Percentiles rank a stretch among this genome's conserved stretches.
These are phyloP conservation scores for Colletotrichum kahawae DNA, from an alignment of 2,329 filamentous ascomycete genomes.

Conservation along the genomic window DNA sequence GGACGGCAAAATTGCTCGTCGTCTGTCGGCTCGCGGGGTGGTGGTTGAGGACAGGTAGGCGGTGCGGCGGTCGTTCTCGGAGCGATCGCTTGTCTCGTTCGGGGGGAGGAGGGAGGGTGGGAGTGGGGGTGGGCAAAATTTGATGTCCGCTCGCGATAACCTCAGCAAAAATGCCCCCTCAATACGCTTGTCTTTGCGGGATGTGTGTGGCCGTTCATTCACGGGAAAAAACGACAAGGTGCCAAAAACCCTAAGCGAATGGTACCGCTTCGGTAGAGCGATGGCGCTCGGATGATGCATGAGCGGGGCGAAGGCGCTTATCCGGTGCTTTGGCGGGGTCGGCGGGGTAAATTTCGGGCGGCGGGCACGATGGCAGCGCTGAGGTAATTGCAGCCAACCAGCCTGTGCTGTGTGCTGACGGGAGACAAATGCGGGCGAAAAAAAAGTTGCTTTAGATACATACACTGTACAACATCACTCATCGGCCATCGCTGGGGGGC, in stretches of 20 bases:
- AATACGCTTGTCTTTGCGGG: neutral
- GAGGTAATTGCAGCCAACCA: neutral
- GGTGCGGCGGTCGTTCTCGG: slow-evolving; percentile 1
- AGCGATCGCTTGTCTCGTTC: neutral
- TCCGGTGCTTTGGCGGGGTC: slow-evolving; percentile 2
- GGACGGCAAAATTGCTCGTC: neutral
- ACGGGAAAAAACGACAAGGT: neutral
- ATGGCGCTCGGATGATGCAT: neutral
- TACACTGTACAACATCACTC: slow-evolving; percentile 15
- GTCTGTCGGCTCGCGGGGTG: neutral
- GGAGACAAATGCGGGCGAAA: neutral
- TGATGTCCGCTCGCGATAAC: slow-evolving; percentile 6
- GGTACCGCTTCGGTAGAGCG: neutral
- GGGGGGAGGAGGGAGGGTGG: neutral
- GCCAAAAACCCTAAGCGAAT: neutral
- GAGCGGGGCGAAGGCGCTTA: neutral
- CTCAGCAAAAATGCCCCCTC: neutral
- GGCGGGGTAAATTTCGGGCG: neutral
- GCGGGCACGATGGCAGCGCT: neutral
- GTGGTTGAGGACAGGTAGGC: slow-evolving; percentile 17
- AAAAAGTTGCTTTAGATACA: slow-evolving; percentile 8
- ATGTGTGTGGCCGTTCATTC: neutral
- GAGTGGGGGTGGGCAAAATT: slow-evolving; percentile 16
- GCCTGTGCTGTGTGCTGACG: neutral
- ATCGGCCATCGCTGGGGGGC: neutral